Base-by-base conservation (phyloP, 129 eudicot species). In the Calendula officinalis region DNA sequence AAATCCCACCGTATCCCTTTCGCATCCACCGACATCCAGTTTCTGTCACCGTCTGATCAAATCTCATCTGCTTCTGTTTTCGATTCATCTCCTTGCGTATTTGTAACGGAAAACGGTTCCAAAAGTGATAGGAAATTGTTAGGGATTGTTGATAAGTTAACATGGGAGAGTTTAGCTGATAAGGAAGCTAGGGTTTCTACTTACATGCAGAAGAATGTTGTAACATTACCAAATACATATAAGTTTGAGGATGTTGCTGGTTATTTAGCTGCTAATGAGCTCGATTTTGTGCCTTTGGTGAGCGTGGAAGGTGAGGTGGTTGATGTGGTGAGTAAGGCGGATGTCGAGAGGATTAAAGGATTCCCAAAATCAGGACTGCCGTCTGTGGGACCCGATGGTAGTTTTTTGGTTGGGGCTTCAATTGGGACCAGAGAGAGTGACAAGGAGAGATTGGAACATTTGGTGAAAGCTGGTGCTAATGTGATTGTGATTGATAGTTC, bases 381-480 rank as follows among this genome's bases (percentile, higher is more conserved):
- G 0, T 84, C 98, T 0, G 34, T 91, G 32, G 96, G 84, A 0
- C 1, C 74, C 0, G 77, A 81, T 13, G 98, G 98, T 35, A 50
- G 62, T 56, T 92, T 85, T 61, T 48, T 92, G 78, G 95, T 85
- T 0, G 98, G 95, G 13, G 98, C 91, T 0, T 74, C 98, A 0
- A 85, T 92, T 54, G 98, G 98, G 49, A 88, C 96, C 3, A 76
- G 96, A 73, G 98, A 92, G 41, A 63, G 77, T 22, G 98, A 92
- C 56, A 92, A 85, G 64, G 81, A 81, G 83, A 88, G 96, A 54
- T 61, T 92, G 77, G 80, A 83, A 68, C 74, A 81, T 14, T 49
- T 92, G 80, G 91, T 92, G 44, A 73, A 92, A 73, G 95, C 89
- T 3, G 98, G 98, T 46, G 84, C 43, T 11, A 67, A 88, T 73